Evolutionary conservation across 2,329 filamentous ascomycete species (phyloP), one percentile per base, ranked within the genome.

Genomic region (Emericellopsis atlantica): DNA sequence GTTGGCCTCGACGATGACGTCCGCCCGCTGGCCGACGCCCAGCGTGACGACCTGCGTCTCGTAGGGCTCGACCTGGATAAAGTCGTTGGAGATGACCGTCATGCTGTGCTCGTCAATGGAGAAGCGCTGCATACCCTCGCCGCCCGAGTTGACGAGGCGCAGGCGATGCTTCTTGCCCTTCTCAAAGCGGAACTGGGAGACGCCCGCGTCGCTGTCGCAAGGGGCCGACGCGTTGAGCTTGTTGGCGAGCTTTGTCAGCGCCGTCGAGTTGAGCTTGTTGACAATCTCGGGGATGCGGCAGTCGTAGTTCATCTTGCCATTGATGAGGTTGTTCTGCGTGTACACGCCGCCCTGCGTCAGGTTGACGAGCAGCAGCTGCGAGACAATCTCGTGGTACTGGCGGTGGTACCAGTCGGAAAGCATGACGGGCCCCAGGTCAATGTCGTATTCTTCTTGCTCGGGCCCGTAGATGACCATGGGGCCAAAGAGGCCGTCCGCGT

Each of bases 31-130:
- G 21, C 64, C 71, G 41, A 81, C 65, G 31, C 69, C 76, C 11
- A 84, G 62, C 4, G 69, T 76, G 15, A 84, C 62, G 3, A 76
- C 67, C 4, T 72, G 63, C 0, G 78, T 79, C 4, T 71, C 64
- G 53, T 82, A 84, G 0, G 81, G 79, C 46, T 74, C 53, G 29
- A 82, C 61, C 2, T 70, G 64, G 4, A 81, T 72, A 42, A 79
- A 79, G 52, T 84, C 79, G 49, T 74, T 74, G 16, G 77, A 67
- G 40, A 83, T 76, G 42, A 84, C 74, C 0, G 67, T 79, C 57
- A 84, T 61, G 18, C 59, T 71, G 55, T 84, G 79, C 2, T 65
- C 68, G 60, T 65, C 74, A 51, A 71, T 81, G 51, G 62, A 80
- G 50, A 81, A 76, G 37, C 67, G 59, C 53, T 72, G 62, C 43